phyloP scores from a whole-genome alignment of 2,329 filamentous ascomycete genomes.

The Falciphora oryzae region DNA sequence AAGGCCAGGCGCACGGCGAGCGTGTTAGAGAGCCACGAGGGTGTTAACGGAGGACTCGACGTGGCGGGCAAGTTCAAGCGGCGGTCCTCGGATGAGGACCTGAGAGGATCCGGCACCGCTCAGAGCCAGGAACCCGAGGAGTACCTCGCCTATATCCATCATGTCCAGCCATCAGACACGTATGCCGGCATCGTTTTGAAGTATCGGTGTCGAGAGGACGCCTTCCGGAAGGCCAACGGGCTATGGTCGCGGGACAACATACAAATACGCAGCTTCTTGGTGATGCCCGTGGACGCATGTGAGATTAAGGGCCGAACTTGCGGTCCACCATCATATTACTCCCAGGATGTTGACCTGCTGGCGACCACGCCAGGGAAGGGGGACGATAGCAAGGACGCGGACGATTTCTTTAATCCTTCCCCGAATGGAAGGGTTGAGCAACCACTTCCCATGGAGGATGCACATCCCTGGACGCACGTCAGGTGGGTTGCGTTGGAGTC shows the following conservation, averaged over 20 bases:
- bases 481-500: constrained; percentile 82
- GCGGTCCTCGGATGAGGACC: constrained; percentile 61
- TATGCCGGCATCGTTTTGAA: constrained; percentile 86
- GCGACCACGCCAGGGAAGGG: constrained; percentile 36
- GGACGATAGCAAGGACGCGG: constrained; percentile 12
- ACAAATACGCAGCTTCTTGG: constrained; percentile 72
- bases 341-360: constrained; percentile 44
- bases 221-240: constrained; percentile 81
- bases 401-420: constrained; percentile 36
- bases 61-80: constrained; percentile 54
- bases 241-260: constrained; percentile 93
- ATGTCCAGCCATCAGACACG: constrained; percentile 76
- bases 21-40: constrained; percentile 55
- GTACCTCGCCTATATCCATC: constrained; percentile 84
- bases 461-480: constrained; percentile 76
- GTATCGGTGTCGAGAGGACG: constrained; percentile 79
- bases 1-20: constrained; percentile 52
- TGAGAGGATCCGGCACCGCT: constrained; percentile 21
- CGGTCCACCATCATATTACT: constrained; percentile 42
- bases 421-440: constrained; percentile 27
- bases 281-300: constrained; percentile 86
- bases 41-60: constrained; percentile 53
- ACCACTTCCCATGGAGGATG: constrained; percentile 38
- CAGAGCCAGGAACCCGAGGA: constrained; percentile 61
- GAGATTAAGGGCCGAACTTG: constrained; percentile 70